Evolutionary conservation across 2,329 filamentous ascomycete species (phyloP).

Genomic region (Exophiala spinifera): DNA sequence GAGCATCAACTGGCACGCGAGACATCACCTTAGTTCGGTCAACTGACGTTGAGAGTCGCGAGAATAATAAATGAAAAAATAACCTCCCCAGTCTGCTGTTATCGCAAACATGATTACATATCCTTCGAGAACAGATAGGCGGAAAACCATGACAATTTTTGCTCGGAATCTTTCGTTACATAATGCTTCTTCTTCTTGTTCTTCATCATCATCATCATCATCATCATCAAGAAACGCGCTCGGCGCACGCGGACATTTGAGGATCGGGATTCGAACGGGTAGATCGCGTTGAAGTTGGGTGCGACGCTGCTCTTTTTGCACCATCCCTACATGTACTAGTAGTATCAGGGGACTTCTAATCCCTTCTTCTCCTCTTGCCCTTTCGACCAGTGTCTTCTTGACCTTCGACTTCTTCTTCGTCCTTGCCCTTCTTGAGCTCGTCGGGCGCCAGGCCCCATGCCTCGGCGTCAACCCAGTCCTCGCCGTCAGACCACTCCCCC

Average conservation of each 20-base stretch:
- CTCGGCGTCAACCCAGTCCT: conserved; percentile 65
- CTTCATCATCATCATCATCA: too few species aligned
- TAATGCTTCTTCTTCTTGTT: too few species aligned
- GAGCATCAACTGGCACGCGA: too few species aligned
- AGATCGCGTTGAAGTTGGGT: neutral
- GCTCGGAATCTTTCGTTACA: too few species aligned
- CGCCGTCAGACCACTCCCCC: conserved; percentile 64
- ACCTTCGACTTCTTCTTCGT: conserved; percentile 53
- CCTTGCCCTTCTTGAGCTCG: conserved; percentile 59
- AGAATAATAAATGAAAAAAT: too few species aligned
- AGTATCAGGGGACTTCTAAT: conserved; percentile 17
- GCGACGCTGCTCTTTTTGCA: neutral
- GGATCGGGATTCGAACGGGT: neutral
- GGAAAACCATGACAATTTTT: too few species aligned
- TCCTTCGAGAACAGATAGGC: too few species aligned
- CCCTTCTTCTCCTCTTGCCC: conserved; percentile 25
- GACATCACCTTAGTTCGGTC: too few species aligned
- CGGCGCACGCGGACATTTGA: neutral
- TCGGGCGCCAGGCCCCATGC: conserved; percentile 57
- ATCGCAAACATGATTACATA: too few species aligned
- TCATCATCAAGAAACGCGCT: neutral
- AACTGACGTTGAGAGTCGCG: too few species aligned
- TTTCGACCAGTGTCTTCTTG: conserved; percentile 31
- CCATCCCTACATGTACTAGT: too few species aligned
- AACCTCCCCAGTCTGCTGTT: too few species aligned